Conservation (phyloP, 805 yeast genomes). For the Ogataea glucozyma region DNA sequence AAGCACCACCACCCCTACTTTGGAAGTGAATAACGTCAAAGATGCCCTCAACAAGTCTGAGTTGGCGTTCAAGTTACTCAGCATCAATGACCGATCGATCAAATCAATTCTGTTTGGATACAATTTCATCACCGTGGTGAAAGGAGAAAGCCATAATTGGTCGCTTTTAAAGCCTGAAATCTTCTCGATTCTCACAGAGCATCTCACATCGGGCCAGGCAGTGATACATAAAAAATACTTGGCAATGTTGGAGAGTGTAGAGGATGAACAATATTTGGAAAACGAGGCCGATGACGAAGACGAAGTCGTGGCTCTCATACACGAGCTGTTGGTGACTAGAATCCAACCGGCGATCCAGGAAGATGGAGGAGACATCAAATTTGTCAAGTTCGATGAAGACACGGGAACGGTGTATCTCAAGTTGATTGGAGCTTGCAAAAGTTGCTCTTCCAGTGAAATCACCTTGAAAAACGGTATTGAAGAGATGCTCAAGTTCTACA, state of each 20-base stretch:
- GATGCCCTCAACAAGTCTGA: conserved; percentile 73
- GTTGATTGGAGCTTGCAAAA: conserved; percentile 93
- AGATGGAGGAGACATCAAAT: conserved; percentile 97
- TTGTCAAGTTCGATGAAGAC: conserved; percentile 79
- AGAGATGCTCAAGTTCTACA: conserved; percentile 94
- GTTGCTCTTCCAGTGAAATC: conserved; percentile 88
- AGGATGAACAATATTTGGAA: conserved; percentile 37
- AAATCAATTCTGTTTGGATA: conserved; percentile 76
- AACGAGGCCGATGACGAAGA: conserved; percentile 64
- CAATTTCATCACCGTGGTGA: conserved; percentile 82
- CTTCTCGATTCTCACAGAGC: conserved; percentile 57
- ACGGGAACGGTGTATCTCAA: conserved; percentile 86
- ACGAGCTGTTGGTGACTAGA: conserved; percentile 89
- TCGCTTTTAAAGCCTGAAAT: conserved; percentile 65
- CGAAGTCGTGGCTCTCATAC: conserved; percentile 85
- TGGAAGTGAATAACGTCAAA: conserved; percentile 72
- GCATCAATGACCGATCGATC: conserved; percentile 66
- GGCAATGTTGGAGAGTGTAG: conserved; percentile 35
- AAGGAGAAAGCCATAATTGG: conserved; percentile 48
- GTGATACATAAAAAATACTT: conserved; percentile 45
- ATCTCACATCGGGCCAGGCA: conserved; percentile 55
- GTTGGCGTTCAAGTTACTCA: conserved; percentile 70
- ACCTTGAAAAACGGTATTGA: conserved; percentile 95
- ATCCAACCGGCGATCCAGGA: conserved; percentile 98
- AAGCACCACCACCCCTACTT: conserved; percentile 52